phyloP scores from a whole-genome alignment of 2,329 filamentous ascomycete species.

The Ceratocystiopsis brevicomis region DNA sequence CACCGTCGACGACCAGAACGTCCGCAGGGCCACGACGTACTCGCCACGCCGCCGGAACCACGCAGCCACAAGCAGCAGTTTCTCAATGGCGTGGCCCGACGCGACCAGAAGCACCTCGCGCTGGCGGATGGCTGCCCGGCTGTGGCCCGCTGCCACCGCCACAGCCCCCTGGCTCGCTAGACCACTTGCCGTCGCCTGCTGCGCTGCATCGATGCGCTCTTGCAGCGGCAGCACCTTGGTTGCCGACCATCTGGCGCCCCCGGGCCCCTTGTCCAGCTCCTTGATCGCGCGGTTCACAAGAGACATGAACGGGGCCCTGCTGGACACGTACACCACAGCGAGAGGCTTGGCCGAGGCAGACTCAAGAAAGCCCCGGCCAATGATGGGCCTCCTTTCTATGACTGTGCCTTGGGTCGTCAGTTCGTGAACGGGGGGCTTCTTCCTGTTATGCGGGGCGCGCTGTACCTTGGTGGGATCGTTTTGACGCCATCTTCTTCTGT shows the following conservation, averaged over 20 bases:
- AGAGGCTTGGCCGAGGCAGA: background rate
- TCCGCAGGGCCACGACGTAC: slow-evolving; percentile 39
- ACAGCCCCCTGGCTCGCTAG: background rate
- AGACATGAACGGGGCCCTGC: slow-evolving; percentile 47
- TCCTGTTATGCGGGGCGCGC: too few relatives aligned
- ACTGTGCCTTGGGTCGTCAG: background rate
- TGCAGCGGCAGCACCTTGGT: slow-evolving; percentile 26
- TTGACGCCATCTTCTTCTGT: too few relatives aligned
- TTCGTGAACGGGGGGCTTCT: too few relatives aligned
- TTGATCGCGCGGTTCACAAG: slow-evolving; percentile 45
- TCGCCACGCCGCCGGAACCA: slow-evolving; percentile 46
- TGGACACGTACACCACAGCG: slow-evolving; percentile 40
- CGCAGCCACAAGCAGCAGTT: slow-evolving; percentile 39
- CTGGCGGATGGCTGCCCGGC: slow-evolving; percentile 14
- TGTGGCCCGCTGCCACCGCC: slow-evolving; percentile 3
- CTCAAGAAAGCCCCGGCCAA: slow-evolving; percentile 1
- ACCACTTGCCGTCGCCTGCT: slow-evolving; percentile 7
- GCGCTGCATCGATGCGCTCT: slow-evolving; percentile 25
- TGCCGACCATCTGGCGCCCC: slow-evolving; percentile 24
- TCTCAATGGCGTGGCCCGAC: slow-evolving; percentile 47
- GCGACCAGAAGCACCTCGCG: slow-evolving; percentile 25
- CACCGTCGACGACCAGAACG: slow-evolving; percentile 43
- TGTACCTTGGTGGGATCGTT: too few relatives aligned
- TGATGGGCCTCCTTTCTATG: slow-evolving; percentile 1
- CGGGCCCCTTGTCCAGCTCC: slow-evolving; percentile 35